Conservation (phyloP, 352 stramenopile genomes). For the Pythium vanterpoolii region DNA sequence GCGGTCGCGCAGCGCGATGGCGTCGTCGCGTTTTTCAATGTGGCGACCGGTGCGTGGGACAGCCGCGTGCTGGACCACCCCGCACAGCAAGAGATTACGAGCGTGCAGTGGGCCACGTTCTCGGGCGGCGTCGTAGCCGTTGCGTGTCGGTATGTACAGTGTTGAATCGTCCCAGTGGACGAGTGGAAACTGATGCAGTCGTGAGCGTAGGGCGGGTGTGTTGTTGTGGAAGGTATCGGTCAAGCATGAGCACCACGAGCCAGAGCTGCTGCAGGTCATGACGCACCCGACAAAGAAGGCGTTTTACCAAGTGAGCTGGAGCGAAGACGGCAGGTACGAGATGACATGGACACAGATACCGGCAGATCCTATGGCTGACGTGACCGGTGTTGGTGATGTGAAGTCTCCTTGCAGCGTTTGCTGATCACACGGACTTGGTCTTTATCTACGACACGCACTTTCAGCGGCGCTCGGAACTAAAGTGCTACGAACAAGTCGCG, state of each 20-base stretch:
- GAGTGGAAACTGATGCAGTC: neutral
- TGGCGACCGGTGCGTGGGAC: constrained; percentile 54
- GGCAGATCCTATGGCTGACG: neutral
- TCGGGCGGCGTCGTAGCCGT: constrained; percentile 62
- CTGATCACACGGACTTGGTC: constrained; percentile 40
- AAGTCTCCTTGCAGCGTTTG: constrained; percentile 57
- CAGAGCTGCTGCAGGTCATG: constrained; percentile 57
- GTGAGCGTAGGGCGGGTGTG: constrained; percentile 36
- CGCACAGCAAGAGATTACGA: constrained; percentile 49
- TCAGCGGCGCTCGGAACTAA: constrained; percentile 52
- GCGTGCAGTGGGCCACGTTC: constrained; percentile 59
- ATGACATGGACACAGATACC: neutral
- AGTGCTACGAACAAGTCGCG: constrained; percentile 44
- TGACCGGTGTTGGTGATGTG: neutral
- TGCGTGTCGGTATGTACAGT: constrained; percentile 39
- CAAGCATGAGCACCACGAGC: constrained; percentile 41
- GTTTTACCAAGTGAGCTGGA: constrained; percentile 68
- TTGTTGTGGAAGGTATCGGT: constrained; percentile 64
- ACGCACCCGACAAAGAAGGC: constrained; percentile 44
- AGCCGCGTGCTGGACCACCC: constrained; percentile 56
- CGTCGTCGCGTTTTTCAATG: constrained; percentile 65
- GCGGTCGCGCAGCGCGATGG: constrained; percentile 67
- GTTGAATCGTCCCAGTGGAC: neutral
- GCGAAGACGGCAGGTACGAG: constrained; percentile 51
- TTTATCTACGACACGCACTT: constrained; percentile 64